Evolutionary conservation across 768 basidiomycete genomes (phyloP), one percentile per base, ranked within the genome.

Genomic region (Gautieria morchelliformis): DNA sequence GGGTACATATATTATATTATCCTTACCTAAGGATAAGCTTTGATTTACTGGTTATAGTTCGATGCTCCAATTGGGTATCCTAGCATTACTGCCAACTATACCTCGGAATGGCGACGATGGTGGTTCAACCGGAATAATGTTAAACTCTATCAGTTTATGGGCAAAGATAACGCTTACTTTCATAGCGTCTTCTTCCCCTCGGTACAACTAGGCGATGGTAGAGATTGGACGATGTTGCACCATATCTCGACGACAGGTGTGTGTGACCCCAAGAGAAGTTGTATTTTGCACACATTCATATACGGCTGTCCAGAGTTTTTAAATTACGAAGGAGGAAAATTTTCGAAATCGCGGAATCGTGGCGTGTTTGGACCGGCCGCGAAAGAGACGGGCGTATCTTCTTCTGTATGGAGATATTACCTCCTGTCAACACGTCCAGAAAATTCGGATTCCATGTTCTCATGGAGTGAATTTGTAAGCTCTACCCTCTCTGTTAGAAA

Each of bases 121-220:
- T 99, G 96, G 96, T 83, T 88, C 66, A 87, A 94, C 66, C 88
- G 87, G 1, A 77, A 90, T 63, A 78, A 97, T 64, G 93, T 99
- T 58, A 78, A 82, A 63, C 75, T 98, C 52, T 96, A 92, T 73
- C 95, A 99, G 70, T 99, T 99, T 77, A 99, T 99, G 96, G 96
- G 96, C 67, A 99, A 99, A 74, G 95, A 98, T 69, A 97, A 93
- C 61, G 92, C 94, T 51, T 97, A 95, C 71, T 99, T 99, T 82
- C 96, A 99, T 70, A 92, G 92, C 0, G 83, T 99, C 41, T 92
- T 92, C 64, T 99, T 85, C 76, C 95, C 96, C 30, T 85, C 91
- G 4, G 84, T 93, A 58, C 81, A 91, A 65, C 72, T 97, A 59
- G 96, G 84, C 3, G 93, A 97, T 62, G 88, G 90, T 17, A 82